Evolutionary conservation across 2,329 filamentous ascomycete genomes (phyloP).

Genomic region (Fusarium oxysporum): DNA sequence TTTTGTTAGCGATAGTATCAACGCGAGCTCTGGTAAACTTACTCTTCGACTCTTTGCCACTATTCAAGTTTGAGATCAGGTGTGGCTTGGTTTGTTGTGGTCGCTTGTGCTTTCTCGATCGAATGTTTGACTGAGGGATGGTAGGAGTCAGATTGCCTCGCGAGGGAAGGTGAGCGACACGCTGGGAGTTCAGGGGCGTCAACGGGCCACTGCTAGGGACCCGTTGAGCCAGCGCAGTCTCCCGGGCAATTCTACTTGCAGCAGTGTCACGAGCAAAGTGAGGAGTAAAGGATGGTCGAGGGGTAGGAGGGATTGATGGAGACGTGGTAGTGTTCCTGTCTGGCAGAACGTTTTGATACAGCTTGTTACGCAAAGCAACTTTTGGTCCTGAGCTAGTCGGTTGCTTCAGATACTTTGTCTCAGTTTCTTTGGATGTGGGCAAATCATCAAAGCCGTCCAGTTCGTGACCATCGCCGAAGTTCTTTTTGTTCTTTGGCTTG

Average conservation of each 20-base stretch:
- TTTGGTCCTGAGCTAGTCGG: conserved; percentile 78
- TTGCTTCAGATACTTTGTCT: conserved; percentile 85
- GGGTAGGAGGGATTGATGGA: conserved; percentile 66
- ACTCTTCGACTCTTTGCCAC: conserved; percentile 84
- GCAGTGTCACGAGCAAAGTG: conserved; percentile 74
- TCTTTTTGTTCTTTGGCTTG: conserved; percentile 67
- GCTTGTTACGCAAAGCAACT: conserved; percentile 66
- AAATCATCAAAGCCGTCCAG: conserved; percentile 95
- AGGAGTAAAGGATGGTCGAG: conserved; percentile 65
- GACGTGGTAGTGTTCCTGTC: conserved; percentile 66
- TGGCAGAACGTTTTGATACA: conserved; percentile 66
- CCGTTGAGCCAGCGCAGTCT: conserved; percentile 71
- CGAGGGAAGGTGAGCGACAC: conserved; percentile 64
- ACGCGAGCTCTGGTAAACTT: conserved; percentile 49
- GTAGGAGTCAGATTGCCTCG: conserved; percentile 59
- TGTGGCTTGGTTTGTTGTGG: conserved; percentile 81
- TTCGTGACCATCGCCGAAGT: conserved; percentile 92
- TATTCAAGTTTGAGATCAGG: conserved; percentile 85
- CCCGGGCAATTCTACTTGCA: conserved; percentile 73
- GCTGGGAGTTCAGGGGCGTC: conserved; percentile 66
- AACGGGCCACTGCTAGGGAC: conserved; percentile 65
- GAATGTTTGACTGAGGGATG: conserved; percentile 56
- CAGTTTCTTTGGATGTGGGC: conserved; percentile 84
- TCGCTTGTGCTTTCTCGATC: conserved; percentile 68
- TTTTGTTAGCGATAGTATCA: conserved; percentile 46